Base-by-base conservation (phyloP, 345 rosid genomes). In the Mallotus nudiflorus region DNA sequence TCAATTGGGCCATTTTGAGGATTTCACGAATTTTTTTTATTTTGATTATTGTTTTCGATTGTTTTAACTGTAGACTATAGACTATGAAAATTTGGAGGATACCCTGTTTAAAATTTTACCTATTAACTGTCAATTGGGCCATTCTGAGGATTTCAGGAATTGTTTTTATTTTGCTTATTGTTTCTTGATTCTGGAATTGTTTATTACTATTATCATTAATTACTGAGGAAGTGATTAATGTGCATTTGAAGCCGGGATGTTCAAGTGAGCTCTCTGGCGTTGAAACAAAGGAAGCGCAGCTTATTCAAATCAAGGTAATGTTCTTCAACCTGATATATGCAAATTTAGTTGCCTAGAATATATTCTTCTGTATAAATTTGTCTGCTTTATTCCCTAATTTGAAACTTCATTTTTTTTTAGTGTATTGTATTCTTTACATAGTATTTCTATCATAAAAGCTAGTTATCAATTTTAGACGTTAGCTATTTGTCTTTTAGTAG, bases 171-270 rank as follows among this genome's bases (percentile, higher is more conserved):
- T 25, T 28, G 18, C 1, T 46, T 40, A 6, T 31, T 19, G 29
- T 18, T 24, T 35, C 39, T 37, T 54, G 48, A 33, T 55, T 18
- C 19, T n/a, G 31, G 52, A 42, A 14, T 27, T 61, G 4, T 39
- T 39, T 39, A 39, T 39, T 39, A 6, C 6, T 50, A 24, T 48
- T 20, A 12, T 16, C 9, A 1, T 37, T 42, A 31, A 76, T 40
- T 33, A 65, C 14, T 51, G 56, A 55, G 42, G 33, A 40, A 37
- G 14, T 64, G 62, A 33, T 50, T 71, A 20, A 54, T 78, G 69
- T 81, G 65, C 72, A 45, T 61, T n/a, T 81, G 46, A 74, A 94
- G 96, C 97, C 98, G 80, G 97, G 97, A 63, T 94, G 97, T 82
- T 90, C 95, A 18, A 91, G 88, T 78, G 95, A 94, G 85, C 82